Base-by-base conservation (phyloP, 2,329 filamentous ascomycete species). In the Drechmeria coniospora region DNA sequence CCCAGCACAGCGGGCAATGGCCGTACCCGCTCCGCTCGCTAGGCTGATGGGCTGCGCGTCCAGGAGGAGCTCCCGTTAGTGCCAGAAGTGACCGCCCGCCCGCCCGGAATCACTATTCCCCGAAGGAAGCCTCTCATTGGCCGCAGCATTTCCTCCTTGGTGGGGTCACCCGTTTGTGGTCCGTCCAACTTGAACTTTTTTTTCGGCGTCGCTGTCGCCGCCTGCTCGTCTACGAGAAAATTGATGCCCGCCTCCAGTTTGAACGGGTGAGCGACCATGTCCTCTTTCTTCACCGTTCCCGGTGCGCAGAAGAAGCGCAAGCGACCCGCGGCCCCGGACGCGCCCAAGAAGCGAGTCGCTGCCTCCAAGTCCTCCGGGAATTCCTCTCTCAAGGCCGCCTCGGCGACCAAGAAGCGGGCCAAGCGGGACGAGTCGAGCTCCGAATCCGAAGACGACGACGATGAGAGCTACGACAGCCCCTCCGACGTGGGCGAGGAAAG, bases 231-330 rank as follows among this genome's bases (percentile, higher is more conserved):
- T 35, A 30, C 34, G 30, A 33, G 42, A 39, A 38, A 34, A 31
- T 36, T 19, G n/a, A 29, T 27, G 15, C 21, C 13, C 25, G 19
- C 20, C 6, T 20, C 24, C 23, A 24, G 26, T 18, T 23, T 28
- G 25, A 31, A 14, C 17, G 21, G 19, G 24, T 27, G 32, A 41
- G 36, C 44, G 41, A 60, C 39, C 40, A 92, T 92, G 86, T 92
- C 87, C 46, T 93, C 86, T 21, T 98, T 95, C 57, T 98, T 98
- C 57, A 93, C 86, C 28, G 63, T 78, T 21, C 84, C 90, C 5
- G 79, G 79, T 22, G 78, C 79, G 27, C 79, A 87, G 47, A 82
- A 81, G 60, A 95, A 95, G 67, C 68, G 90, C 44, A 95, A 95
- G 65, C 69, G 86, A 35, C 46, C 61, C 6, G 53, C 59, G 31